These are phyloP conservation scores for Pseudopithomyces maydicus DNA, from an alignment of 2,329 filamentous ascomycete species.

Conservation along the genomic window DNA sequence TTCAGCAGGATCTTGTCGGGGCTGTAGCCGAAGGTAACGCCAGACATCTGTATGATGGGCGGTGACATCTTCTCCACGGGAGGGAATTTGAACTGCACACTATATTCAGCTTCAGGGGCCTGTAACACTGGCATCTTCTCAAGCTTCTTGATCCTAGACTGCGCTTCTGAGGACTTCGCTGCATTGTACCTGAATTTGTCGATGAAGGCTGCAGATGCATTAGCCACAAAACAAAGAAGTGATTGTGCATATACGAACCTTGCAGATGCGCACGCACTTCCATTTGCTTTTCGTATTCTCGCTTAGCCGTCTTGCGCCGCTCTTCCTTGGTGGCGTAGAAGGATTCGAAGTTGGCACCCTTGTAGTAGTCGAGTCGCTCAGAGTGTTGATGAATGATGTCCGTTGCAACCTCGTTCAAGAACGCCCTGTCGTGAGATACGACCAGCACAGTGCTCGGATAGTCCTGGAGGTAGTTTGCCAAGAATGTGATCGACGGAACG, in stretches of 20 bases:
- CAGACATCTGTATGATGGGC: conserved; percentile 96
- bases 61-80: conserved; percentile 97
- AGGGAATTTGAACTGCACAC: conserved; percentile 94
- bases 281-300: conserved; percentile 99
- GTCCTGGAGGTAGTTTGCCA: conserved; percentile 89
- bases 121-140: conserved; percentile 95
- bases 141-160: conserved; percentile 98
- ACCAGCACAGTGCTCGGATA: conserved; percentile 96
- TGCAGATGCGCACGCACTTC: conserved; percentile 89
- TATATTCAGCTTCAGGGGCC: conserved; percentile 90
- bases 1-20: conserved; percentile 78
- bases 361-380: conserved; percentile 96
- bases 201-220: conserved; percentile 71
- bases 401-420: conserved; percentile 98
- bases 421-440: conserved; percentile 97
- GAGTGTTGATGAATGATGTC: conserved; percentile 99
- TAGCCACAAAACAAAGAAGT: conserved; percentile 10
- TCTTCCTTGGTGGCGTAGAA: conserved; percentile 99
- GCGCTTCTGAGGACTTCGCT: conserved; percentile 96
- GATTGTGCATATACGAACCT: conserved; percentile 42
- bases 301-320: conserved; percentile 92
- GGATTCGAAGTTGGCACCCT: conserved; percentile 91
- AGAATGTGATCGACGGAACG: conserved; percentile 98
- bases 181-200: conserved; percentile 99
- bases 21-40: conserved; percentile 87